Conservation (phyloP, 768 basidiomycete species). For the Dacryopinax spathularia region DNA sequence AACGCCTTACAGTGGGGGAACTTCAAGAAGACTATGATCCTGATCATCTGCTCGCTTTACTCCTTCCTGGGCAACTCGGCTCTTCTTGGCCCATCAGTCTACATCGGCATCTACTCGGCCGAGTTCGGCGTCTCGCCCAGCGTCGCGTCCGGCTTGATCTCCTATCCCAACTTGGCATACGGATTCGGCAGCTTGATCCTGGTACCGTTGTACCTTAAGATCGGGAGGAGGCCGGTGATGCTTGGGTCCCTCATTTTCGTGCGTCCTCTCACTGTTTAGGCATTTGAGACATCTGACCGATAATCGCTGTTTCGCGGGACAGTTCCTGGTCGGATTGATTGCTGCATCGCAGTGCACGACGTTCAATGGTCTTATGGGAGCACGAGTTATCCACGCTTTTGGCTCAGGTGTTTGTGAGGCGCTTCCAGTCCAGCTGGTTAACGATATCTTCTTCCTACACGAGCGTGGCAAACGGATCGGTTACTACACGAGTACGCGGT, state of each 20-base stretch:
- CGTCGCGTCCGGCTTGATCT: slow-evolving; percentile 3
- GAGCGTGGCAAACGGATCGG: slow-evolving; percentile 7
- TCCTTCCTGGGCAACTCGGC: slow-evolving; percentile 6
- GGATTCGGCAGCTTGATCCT: slow-evolving; percentile 5
- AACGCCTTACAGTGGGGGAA: neutral
- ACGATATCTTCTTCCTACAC: slow-evolving; percentile 9
- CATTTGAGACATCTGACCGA: neutral
- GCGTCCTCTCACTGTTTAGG: neutral
- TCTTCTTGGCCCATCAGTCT: slow-evolving; percentile 2
- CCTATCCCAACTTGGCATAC: slow-evolving; percentile 3
- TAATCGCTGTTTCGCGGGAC: neutral
- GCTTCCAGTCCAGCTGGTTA: slow-evolving; percentile 5
- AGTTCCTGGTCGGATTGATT: slow-evolving; percentile 5
- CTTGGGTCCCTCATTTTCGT: slow-evolving; percentile 1
- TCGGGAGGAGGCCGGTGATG: slow-evolving; percentile 6
- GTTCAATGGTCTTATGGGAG: slow-evolving; percentile 4
- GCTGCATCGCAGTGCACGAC: slow-evolving; percentile 1
- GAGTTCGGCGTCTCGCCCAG: neutral
- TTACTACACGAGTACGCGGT: slow-evolving; percentile 4
- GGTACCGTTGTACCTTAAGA: slow-evolving; percentile 6
- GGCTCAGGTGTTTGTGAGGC: slow-evolving; percentile 7
- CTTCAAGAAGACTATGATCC: slow-evolving; percentile 8
- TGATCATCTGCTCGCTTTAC: slow-evolving; percentile 6
- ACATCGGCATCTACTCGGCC: slow-evolving; percentile 5
- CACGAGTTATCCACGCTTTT: slow-evolving; percentile 6